These are phyloP conservation scores for Penicillium nordicum DNA, from an alignment of 2,329 filamentous ascomycete species.

Conservation along the genomic window DNA sequence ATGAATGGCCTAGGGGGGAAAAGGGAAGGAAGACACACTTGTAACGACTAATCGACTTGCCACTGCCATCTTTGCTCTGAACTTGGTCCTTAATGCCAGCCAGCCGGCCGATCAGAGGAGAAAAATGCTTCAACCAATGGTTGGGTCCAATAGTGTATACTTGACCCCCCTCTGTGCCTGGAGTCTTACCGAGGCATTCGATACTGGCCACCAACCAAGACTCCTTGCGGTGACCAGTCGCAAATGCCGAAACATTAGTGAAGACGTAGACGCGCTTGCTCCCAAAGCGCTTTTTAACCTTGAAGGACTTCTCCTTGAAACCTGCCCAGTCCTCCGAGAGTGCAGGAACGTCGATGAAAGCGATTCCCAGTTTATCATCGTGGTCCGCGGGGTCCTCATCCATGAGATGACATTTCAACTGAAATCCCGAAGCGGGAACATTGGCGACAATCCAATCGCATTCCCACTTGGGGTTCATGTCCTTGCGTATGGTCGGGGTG, in stretches of 20 bases:
- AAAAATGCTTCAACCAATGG: slow-evolving; percentile 78
- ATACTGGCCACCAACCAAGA: slow-evolving; percentile 71
- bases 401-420: slow-evolving; percentile 79
- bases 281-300: slow-evolving; percentile 72
- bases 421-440: slow-evolving; percentile 74
- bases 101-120: slow-evolving; percentile 80
- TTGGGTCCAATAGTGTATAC: slow-evolving; percentile 77
- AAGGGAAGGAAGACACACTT: slow-evolving; percentile 56
- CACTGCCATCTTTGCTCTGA: slow-evolving; percentile 53
- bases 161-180: slow-evolving; percentile 61
- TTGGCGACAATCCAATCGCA: slow-evolving; percentile 86
- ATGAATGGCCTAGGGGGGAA: neutral
- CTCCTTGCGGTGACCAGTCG: slow-evolving; percentile 60
- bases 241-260: slow-evolving; percentile 63
- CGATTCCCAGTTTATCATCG: slow-evolving; percentile 84
- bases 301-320: slow-evolving; percentile 61
- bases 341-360: slow-evolving; percentile 62
- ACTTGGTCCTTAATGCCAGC: slow-evolving; percentile 66
- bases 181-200: slow-evolving; percentile 71
- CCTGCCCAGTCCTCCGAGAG: slow-evolving; percentile 67
- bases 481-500: slow-evolving; percentile 70
- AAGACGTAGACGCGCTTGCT: slow-evolving; percentile 83
- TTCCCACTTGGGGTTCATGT: slow-evolving; percentile 75
- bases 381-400: slow-evolving; percentile 86
- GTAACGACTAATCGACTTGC: slow-evolving; percentile 63